phyloP scores from a whole-genome alignment of 345 rosid species.

The Pugionium cornutum region DNA sequence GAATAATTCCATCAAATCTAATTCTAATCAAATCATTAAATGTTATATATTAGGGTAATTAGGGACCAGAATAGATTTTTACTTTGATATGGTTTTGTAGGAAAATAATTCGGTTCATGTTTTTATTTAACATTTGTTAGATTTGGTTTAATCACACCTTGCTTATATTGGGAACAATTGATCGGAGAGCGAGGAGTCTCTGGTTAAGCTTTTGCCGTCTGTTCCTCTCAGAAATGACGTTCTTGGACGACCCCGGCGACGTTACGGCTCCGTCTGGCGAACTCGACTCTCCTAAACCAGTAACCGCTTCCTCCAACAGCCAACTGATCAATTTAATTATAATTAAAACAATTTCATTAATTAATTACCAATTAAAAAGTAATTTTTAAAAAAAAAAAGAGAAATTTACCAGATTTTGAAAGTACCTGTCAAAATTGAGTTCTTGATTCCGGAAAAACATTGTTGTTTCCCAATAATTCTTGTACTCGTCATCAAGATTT shows the following conservation, averaged over 20 bases:
- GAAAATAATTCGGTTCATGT: background rate
- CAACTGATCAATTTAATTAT: slow-evolving; percentile 37
- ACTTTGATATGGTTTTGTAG: slow-evolving; percentile 3
- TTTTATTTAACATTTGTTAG: slow-evolving; percentile 25
- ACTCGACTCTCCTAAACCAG: slow-evolving; percentile 73
- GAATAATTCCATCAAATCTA: background rate
- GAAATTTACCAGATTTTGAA: background rate
- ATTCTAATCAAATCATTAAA: background rate
- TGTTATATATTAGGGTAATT: background rate
- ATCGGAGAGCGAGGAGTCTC: slow-evolving; percentile 78
- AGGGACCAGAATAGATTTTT: slow-evolving; percentile 18
- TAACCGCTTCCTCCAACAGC: slow-evolving; percentile 54
- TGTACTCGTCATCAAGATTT: slow-evolving; percentile 48
- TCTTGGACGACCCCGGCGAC: slow-evolving; percentile 64
- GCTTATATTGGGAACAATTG: slow-evolving; percentile 71
- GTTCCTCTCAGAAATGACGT: slow-evolving; percentile 83
- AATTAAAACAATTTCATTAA: background rate
- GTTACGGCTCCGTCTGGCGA: slow-evolving; percentile 93
- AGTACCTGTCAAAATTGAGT: slow-evolving; percentile 47
- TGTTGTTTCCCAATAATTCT: slow-evolving; percentile 69
- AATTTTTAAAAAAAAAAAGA: background rate
- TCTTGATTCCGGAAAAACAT: slow-evolving; percentile 66
- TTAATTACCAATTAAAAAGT: background rate
- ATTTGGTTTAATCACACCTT: slow-evolving; percentile 38
- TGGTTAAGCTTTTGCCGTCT: slow-evolving; percentile 86